Percentiles rank a stretch among this genome's conserved stretches.
phyloP scores from a whole-genome alignment of 2,329 filamentous ascomycete genomes.

The Clarireedia homoeocarpa region DNA sequence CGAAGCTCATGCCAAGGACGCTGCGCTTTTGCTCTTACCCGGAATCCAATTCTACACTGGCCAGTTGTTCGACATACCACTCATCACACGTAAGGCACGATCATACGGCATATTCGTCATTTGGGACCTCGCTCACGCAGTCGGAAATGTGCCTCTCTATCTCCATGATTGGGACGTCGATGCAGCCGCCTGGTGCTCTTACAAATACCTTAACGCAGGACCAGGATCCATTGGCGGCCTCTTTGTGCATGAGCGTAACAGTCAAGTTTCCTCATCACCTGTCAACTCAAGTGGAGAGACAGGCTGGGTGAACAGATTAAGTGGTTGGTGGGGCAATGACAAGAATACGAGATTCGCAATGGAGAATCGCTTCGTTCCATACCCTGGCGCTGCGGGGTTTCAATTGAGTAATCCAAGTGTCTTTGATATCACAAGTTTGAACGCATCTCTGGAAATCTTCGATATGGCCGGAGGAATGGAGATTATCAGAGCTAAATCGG shows the following conservation, averaged over 20 bases:
- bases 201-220: constrained; percentile 76
- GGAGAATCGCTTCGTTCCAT: constrained; percentile 66
- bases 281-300: constrained; percentile 24
- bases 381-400: constrained; percentile 65
- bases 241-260: constrained; percentile 58
- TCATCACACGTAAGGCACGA: constrained; percentile 65
- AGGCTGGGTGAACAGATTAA: constrained; percentile 45
- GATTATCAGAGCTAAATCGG: constrained; percentile 55
- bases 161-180: constrained; percentile 75
- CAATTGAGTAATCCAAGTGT: constrained; percentile 71
- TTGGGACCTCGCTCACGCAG: constrained; percentile 76
- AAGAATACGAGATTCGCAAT: constrained; percentile 65
- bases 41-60: constrained; percentile 78
- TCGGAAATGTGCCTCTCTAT: constrained; percentile 64
- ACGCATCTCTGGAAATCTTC: constrained; percentile 65
- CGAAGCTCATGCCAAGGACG: constrained; percentile 54
- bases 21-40: constrained; percentile 65
- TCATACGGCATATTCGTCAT: constrained; percentile 59
- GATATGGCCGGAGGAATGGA: constrained; percentile 52
- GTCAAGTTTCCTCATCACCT: constrained; percentile 13
- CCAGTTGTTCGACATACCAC: constrained; percentile 65
- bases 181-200: constrained; percentile 72
- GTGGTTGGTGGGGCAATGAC: constrained; percentile 78
- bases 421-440: constrained; percentile 63
- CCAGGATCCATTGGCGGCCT: constrained; percentile 66